phyloP scores from a whole-genome alignment of 2,329 filamentous ascomycete species.

The Paraphaeosphaeria sporulosa region DNA sequence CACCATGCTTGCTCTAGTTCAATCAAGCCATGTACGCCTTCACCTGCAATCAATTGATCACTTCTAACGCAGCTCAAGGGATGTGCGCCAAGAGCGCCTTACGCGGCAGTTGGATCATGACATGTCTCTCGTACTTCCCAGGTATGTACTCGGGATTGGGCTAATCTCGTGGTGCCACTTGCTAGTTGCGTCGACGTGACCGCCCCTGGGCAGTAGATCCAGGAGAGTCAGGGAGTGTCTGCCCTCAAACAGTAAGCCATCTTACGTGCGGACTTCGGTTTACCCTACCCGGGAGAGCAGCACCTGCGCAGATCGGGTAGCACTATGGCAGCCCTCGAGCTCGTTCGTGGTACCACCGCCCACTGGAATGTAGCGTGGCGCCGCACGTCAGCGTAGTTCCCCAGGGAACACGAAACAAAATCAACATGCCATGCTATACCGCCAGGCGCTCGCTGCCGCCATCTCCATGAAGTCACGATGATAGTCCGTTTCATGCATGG shows the following conservation, averaged over 20 bases:
- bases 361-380: constrained; percentile 24
- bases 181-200: neutral
- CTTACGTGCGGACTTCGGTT: neutral
- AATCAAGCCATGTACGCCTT: constrained; percentile 45
- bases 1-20: constrained; percentile 34
- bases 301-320: neutral
- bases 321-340: neutral
- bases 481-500: neutral
- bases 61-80: constrained; percentile 43
- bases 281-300: neutral
- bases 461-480: neutral
- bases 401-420: neutral
- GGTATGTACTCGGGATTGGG: neutral
- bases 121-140: constrained; percentile 2
- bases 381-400: neutral
- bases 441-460: neutral
- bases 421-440: neutral
- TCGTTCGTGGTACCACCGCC: constrained; percentile 4
- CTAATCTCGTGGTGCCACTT: neutral
- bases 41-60: constrained; percentile 37
- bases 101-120: neutral
- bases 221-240: neutral
- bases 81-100: constrained; percentile 19
- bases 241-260: neutral
- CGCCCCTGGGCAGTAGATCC: neutral